A percentile compares a stretch with the other conserved stretches of the same genome.
phyloP scores from a whole-genome alignment of 495 filamentous ascomycete species.

The Aspergillus steynii region DNA sequence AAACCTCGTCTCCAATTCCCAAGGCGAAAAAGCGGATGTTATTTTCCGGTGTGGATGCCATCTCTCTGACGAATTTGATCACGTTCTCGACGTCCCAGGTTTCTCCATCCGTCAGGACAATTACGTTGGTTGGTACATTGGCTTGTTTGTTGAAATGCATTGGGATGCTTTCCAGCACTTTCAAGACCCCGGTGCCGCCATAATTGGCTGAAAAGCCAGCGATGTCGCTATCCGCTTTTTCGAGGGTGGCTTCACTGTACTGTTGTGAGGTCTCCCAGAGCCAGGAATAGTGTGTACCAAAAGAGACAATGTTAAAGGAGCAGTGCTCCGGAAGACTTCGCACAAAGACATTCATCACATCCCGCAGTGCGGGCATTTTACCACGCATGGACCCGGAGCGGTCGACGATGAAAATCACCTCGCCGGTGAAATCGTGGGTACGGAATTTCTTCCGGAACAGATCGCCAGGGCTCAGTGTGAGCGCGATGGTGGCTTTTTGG shows the following conservation, averaged over 20 bases:
- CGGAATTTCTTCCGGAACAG: constrained; percentile 10
- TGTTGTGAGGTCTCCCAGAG: constrained; percentile 11
- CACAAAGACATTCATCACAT: constrained; percentile 14
- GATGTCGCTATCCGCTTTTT: constrained; percentile 7
- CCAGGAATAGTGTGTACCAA: constrained; percentile 10
- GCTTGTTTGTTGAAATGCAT: constrained; percentile 1
- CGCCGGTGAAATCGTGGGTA: constrained; percentile 15
- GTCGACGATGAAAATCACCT: constrained; percentile 30
- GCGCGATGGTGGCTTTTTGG: constrained; percentile 7
- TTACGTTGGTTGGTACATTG: constrained; percentile 16
- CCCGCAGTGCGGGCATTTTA: constrained; percentile 15
- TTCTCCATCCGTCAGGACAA: constrained; percentile 27
- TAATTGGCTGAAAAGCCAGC: constrained; percentile 9
- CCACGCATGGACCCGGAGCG: constrained; percentile 23
- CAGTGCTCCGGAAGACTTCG: constrained; percentile 10
- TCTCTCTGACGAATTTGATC: constrained; percentile 14
- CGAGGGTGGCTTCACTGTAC: constrained; percentile 9
- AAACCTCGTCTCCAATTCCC: constrained; percentile 27
- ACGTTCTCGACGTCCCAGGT: constrained; percentile 17
- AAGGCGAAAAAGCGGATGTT: constrained; percentile 25
- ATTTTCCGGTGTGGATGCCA: not conserved
- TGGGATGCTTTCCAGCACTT: constrained; percentile 11
- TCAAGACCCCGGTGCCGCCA: constrained; percentile 17
- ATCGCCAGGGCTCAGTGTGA: constrained; percentile 12
- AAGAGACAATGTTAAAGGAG: constrained; percentile 16